Evolutionary conservation across 1,139 yeast genomes (phyloP).

Genomic region (Geotrichum armillariae): DNA sequence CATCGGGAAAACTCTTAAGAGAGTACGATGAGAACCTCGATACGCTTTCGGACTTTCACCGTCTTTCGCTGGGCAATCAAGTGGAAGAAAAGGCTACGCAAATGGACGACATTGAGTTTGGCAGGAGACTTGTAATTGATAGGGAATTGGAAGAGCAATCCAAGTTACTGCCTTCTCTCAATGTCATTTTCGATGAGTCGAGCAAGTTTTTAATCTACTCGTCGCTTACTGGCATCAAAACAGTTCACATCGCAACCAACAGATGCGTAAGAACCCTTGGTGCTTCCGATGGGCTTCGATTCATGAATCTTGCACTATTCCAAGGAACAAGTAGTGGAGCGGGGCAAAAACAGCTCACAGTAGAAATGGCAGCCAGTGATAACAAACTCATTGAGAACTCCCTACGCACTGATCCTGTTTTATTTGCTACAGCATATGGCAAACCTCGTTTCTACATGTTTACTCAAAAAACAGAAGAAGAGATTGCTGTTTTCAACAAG

Average conservation of each 20-base stretch:
- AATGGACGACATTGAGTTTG: conserved; percentile 37
- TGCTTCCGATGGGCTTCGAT: conserved; percentile 37
- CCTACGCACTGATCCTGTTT: conserved; percentile 38
- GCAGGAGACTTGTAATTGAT: conserved; percentile 36
- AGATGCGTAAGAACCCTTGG: conserved; percentile 39
- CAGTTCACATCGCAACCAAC: conserved; percentile 39
- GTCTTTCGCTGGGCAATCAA: conserved; percentile 30
- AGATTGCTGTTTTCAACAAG: conserved; percentile 22
- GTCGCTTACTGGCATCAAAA: conserved; percentile 41
- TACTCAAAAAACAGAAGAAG: conserved; percentile 30
- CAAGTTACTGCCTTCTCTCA: conserved; percentile 20
- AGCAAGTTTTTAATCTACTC: conserved; percentile 42
- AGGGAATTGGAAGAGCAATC: conserved; percentile 29
- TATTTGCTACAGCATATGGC: conserved; percentile 41
- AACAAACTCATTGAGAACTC: conserved; percentile 43
- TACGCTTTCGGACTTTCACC: conserved; percentile 33
- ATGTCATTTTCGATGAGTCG: conserved; percentile 41
- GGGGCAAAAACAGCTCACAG: conserved; percentile 32
- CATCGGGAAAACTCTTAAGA: conserved; percentile 41
- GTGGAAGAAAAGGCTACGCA: neutral
- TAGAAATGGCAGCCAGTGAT: conserved; percentile 44
- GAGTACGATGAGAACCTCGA: conserved; percentile 40
- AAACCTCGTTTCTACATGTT: conserved; percentile 42
- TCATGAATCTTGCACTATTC: conserved; percentile 35
- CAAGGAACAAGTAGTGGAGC: conserved; percentile 35